Base-by-base conservation (phyloP, 306 rosid genomes). In the Astragalus glycyphyllos region DNA sequence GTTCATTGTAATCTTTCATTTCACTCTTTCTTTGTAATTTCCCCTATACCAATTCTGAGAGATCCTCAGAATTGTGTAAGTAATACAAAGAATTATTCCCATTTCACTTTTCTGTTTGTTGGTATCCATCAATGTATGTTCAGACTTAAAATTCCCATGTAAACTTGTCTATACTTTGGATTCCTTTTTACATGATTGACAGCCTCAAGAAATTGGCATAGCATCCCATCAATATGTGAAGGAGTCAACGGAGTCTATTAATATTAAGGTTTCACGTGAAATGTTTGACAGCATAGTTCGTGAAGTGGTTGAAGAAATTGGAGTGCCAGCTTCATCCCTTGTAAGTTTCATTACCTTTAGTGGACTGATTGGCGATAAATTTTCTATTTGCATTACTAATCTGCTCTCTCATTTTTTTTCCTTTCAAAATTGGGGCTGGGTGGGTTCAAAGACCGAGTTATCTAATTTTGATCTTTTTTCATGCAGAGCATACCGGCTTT, bases 281-380 rank as follows among this genome's bases (percentile, higher is more conserved):
- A 90, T 89, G 96, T 91, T 94, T 79, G 91, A 89, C 74, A 91
- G 99, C 85, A 89, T 89, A 73, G 83, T 89, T 55, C 91, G 90
- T 47, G 99, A 94, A 86, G 97, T 89, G 62, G 91, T 94, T 62
- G 97, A 94, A 85, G 97, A 91, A 86, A 94, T 89, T 72, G 99
- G 99, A 17, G 97, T 91, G 58, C 95, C 97, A 20, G 77, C 84
- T 7, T 81, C 80, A 65, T 87, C 95, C 82, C 96, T 94, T 76
- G 97, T 91, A 79, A 84, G 98, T 79, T 70, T 34, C 41, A 45
- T 44, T 64, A 8, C 23, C 48, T 29, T 14, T 20, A 51, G 51
- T 62, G 29, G 6, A 58, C 35, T 45, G 17, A 16, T 68, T 68
- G 50, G 63, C 45, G 49, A 55, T 62, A 46, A 62, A 14, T 17